A percentile compares a stretch with the other conserved stretches of the same genome.
These are phyloP conservation scores for Gloeophyllum trabeum DNA, from an alignment of 768 basidiomycete genomes.

Conservation along the genomic window DNA sequence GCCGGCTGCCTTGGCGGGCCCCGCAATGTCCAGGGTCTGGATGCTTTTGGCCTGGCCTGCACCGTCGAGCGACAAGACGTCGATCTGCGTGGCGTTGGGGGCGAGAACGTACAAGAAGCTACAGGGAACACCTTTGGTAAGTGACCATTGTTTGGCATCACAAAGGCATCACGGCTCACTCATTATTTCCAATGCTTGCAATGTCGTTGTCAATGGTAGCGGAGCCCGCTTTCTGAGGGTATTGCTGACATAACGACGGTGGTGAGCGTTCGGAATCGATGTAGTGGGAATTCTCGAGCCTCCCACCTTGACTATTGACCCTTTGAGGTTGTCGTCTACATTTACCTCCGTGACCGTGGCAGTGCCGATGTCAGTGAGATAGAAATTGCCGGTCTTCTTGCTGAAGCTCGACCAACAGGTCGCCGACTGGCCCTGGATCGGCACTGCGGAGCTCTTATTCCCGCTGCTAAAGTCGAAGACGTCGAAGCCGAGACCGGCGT, in stretches of 20 bases:
- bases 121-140: conserved; percentile 1
- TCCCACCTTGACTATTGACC: conserved; percentile 11
- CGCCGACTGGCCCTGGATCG: conserved; percentile 17
- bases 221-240: conserved; percentile 8
- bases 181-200: conserved; percentile 17
- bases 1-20: conserved; percentile 19
- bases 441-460: conserved; percentile 10
- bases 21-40: conserved; percentile 20
- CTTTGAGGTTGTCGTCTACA: conserved; percentile 11
- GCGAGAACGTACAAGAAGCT: conserved; percentile 31
- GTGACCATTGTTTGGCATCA: background rate
- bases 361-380: conserved; percentile 30
- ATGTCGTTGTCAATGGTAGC: conserved; percentile 18
- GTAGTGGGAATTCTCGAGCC: conserved; percentile 1
- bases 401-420: conserved; percentile 32
- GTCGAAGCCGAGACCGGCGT: conserved; percentile 17
- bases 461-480: conserved; percentile 15
- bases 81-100: conserved; percentile 25
- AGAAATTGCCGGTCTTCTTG: conserved; percentile 30
- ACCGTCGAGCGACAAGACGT: conserved; percentile 26
- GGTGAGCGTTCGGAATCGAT: background rate
- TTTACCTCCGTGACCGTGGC: conserved; percentile 12
- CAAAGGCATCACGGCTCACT: conserved; percentile 9
- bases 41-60: conserved; percentile 22
- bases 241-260: no score